phyloP scores from a whole-genome alignment of 257 asterid species.

The Rubia yunnanensis region DNA sequence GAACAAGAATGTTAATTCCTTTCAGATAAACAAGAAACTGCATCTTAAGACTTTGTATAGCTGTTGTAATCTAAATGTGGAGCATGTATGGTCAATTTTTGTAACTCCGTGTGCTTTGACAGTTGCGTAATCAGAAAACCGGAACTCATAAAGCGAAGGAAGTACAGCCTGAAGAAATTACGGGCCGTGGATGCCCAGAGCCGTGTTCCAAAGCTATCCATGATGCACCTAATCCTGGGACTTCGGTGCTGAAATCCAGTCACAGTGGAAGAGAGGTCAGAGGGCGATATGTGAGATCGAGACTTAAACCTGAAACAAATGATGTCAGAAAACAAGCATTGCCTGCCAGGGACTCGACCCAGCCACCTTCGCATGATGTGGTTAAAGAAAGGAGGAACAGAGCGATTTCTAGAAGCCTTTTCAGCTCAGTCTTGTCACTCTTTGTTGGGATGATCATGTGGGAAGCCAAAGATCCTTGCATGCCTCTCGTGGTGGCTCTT shows the following conservation, averaged over 20 bases:
- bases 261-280: neutral
- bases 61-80: neutral
- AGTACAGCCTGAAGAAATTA: constrained; percentile 26
- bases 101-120: constrained; percentile 6
- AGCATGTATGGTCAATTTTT: neutral
- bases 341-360: neutral
- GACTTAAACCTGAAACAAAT: neutral
- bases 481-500: constrained; percentile 57
- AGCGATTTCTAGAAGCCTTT: constrained; percentile 44
- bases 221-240: neutral
- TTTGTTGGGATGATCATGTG: constrained; percentile 51
- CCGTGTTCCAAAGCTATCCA: neutral
- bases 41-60: neutral
- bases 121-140: constrained; percentile 42
- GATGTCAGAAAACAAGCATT: constrained; percentile 8
- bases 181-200: constrained; percentile 5
- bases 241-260: constrained; percentile 6
- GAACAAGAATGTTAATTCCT: no score
- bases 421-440: constrained; percentile 42
- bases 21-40: neutral
- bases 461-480: constrained; percentile 56
- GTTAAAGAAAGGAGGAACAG: constrained; percentile 24
- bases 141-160: constrained; percentile 38
- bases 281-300: constrained; percentile 1
- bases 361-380: neutral